These are phyloP conservation scores for Elsinoe arachidis DNA, from an alignment of 2,329 filamentous ascomycete species.

Conservation along the genomic window DNA sequence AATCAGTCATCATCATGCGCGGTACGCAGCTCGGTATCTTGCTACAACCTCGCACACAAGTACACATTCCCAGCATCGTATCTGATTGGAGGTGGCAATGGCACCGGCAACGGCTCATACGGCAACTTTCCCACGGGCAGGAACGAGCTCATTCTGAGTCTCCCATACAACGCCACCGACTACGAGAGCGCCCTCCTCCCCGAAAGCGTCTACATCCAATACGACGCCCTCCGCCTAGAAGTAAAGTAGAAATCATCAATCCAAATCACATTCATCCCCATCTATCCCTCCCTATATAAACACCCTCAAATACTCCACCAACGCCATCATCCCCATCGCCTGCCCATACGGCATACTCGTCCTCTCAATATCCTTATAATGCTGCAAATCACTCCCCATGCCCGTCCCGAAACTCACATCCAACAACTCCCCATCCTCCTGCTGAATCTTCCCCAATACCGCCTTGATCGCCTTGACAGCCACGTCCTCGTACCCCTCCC, in stretches of 20 bases:
- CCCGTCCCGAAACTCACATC: slow-evolving; percentile 72
- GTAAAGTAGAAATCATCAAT: slow-evolving; percentile 30
- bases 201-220: slow-evolving; percentile 52
- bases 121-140: slow-evolving; percentile 17
- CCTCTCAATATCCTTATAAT: slow-evolving; percentile 66
- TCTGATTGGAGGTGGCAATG: slow-evolving; percentile 36
- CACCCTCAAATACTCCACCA: slow-evolving; percentile 62
- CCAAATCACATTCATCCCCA: background rate
- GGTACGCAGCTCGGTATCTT: slow-evolving; percentile 51
- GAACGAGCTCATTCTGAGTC: slow-evolving; percentile 49
- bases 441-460: slow-evolving; percentile 56
- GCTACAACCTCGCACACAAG: slow-evolving; percentile 54
- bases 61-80: slow-evolving; percentile 46
- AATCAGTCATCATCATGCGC: slow-evolving; percentile 52
- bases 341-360: slow-evolving; percentile 82
- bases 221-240: slow-evolving; percentile 55
- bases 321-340: slow-evolving; percentile 74
- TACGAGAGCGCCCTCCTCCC: slow-evolving; percentile 51
- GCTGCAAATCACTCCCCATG: slow-evolving; percentile 65
- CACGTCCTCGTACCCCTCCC: slow-evolving; percentile 45
- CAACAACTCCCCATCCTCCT: slow-evolving; percentile 55
- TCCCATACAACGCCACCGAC: slow-evolving; percentile 53
- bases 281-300: slow-evolving; percentile 36
- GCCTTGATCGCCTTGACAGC: slow-evolving; percentile 59
- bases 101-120: background rate